phyloP scores from a whole-genome alignment of 441 rosid species.

The Jatropha podagrica region DNA sequence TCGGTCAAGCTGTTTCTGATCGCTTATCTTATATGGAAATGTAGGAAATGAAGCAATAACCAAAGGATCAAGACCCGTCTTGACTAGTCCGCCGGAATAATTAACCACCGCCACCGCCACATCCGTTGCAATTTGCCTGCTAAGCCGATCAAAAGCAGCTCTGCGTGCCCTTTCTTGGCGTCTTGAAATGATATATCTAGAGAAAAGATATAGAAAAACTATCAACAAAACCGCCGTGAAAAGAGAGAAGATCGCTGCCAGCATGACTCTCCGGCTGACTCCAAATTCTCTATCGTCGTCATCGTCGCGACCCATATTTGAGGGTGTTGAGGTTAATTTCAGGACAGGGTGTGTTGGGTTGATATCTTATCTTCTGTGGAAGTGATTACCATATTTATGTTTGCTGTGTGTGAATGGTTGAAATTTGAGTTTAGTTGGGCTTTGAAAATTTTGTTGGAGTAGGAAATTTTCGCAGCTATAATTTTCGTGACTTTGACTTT shows the following conservation, averaged over 20 bases:
- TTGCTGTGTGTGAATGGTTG: background rate
- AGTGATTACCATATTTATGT: background rate
- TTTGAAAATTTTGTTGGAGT: background rate
- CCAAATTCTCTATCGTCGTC: background rate
- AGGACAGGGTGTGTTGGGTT: background rate
- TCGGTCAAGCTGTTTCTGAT: background rate
- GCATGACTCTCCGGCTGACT: conserved; percentile 22
- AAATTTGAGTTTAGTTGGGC: background rate
- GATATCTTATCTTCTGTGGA: background rate
- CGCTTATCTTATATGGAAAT: conserved; percentile 31
- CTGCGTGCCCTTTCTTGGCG: conserved; percentile 18
- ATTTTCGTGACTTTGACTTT: conserved; percentile 6
- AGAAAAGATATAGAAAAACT: conserved; percentile 25
- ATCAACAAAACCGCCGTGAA: conserved; percentile 20
- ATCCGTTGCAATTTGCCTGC: conserved; percentile 20
- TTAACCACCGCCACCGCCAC: background rate
- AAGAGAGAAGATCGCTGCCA: conserved; percentile 23
- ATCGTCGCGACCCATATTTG: background rate
- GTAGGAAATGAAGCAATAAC: conserved; percentile 47
- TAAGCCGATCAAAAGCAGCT: background rate
- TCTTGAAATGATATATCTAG: conserved; percentile 9
- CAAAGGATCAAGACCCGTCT: conserved; percentile 42
- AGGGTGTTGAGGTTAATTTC: too few species aligned
- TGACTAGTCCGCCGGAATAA: conserved; percentile 17
- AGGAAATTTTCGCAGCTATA: background rate